Conservation (phyloP, 129 eudicot species). For the carrot (Daucus carota) region DNA sequence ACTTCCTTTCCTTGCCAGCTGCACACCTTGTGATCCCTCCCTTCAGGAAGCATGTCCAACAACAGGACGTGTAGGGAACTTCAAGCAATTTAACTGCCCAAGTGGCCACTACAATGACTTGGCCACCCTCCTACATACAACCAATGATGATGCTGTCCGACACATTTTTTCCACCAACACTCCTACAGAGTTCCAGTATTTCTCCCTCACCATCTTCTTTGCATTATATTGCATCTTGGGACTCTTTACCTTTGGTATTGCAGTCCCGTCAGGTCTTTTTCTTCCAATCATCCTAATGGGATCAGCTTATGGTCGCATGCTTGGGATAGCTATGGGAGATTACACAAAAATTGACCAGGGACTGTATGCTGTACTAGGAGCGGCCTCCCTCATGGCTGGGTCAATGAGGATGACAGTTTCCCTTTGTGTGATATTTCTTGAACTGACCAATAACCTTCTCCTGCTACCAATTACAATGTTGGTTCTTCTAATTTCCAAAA, state of each 20-base stretch:
- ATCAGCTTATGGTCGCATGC: constrained; percentile 79
- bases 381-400: constrained; percentile 93
- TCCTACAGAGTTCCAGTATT: constrained; percentile 37
- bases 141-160: constrained; percentile 80
- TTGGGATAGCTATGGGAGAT: constrained; percentile 66
- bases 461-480: constrained; percentile 79
- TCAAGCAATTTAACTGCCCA: constrained; percentile 94
- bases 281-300: constrained; percentile 91
- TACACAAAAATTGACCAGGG: constrained; percentile 79
- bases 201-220: constrained; percentile 62
- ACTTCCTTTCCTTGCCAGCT: constrained; percentile 74
- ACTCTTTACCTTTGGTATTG: constrained; percentile 83
- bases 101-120: constrained; percentile 80
- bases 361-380: constrained; percentile 78
- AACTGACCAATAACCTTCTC: constrained; percentile 86
- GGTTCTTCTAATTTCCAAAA: constrained; percentile 80
- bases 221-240: constrained; percentile 71
- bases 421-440: constrained; percentile 82
- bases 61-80: constrained; percentile 60
- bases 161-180: constrained; percentile 76
- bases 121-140: constrained; percentile 78
- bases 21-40: constrained; percentile 65
- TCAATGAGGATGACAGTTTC: constrained; percentile 99
- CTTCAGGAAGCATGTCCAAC: constrained; percentile 48
- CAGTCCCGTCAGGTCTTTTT: constrained; percentile 95